These are phyloP conservation scores for Cryptosporidium ryanae DNA, from an alignment of 169 alveolate species.

Conservation along the genomic window DNA sequence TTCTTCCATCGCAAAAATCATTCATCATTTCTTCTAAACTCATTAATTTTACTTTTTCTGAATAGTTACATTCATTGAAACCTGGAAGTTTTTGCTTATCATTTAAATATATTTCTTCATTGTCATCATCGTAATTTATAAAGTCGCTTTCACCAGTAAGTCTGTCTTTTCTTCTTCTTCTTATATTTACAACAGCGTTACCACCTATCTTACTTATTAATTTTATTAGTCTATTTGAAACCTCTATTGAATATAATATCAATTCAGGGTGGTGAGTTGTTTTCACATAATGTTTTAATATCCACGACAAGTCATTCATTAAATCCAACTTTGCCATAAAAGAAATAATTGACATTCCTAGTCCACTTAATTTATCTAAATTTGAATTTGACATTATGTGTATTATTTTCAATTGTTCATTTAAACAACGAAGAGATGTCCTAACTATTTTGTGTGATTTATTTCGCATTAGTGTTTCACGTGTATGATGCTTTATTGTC, in stretches of 20 bases:
- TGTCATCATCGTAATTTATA: slow-evolving; percentile 3
- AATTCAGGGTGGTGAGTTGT: slow-evolving; percentile 72
- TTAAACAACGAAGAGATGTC: slow-evolving; percentile 45
- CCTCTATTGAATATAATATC: slow-evolving; percentile 46
- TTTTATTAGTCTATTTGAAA: slow-evolving; percentile 55
- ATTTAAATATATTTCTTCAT: slow-evolving; percentile 8
- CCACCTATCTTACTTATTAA: slow-evolving; percentile 59
- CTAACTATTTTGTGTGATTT: slow-evolving; percentile 65
- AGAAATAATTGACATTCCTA: slow-evolving; percentile 38
- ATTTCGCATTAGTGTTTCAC: slow-evolving; percentile 22
- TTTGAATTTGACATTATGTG: slow-evolving; percentile 45
- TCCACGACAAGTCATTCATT: slow-evolving; percentile 62
- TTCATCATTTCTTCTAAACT: slow-evolving; percentile 62
- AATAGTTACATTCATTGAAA: slow-evolving; percentile 11
- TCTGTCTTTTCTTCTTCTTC: slow-evolving; percentile 54
- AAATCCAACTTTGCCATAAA: slow-evolving; percentile 37
- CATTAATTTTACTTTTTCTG: slow-evolving; percentile 30
- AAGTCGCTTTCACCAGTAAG: slow-evolving; percentile 28
- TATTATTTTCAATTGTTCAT: slow-evolving; percentile 63
- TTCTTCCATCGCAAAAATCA: slow-evolving; percentile 72
- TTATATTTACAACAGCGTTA: slow-evolving; percentile 7
- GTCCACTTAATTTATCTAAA: neutral
- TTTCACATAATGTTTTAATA: slow-evolving; percentile 40
- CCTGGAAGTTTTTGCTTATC: slow-evolving; percentile 18
- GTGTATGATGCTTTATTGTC: slow-evolving; percentile 38